Conservation (phyloP, 2,329 filamentous ascomycete species). For the Colletotrichum abscissum region DNA sequence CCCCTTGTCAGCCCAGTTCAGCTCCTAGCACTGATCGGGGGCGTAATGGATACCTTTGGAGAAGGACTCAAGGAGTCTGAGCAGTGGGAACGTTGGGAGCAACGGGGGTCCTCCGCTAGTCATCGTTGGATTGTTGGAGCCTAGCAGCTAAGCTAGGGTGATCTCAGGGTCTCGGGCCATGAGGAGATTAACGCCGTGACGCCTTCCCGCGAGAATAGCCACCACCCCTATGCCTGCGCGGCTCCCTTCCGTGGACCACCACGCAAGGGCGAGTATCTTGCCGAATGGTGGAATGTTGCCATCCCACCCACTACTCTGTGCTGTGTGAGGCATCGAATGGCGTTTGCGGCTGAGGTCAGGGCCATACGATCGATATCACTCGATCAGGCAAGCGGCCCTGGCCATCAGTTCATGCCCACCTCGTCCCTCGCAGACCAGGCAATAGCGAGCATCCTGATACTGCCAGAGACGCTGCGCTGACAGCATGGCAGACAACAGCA, state of each 20-base stretch:
- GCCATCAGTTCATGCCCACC: constrained; percentile 9
- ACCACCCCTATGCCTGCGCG: constrained; percentile 4
- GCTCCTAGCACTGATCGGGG: background rate
- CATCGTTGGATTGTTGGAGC: constrained; percentile 16
- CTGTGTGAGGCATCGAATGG: constrained; percentile 24
- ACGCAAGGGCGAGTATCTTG: constrained; percentile 9
- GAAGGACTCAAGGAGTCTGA: background rate
- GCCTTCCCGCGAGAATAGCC: constrained; percentile 8
- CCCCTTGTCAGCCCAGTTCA: constrained; percentile 22
- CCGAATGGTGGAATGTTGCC: constrained; percentile 12
- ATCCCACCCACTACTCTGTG: background rate
- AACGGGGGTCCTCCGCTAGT: background rate
- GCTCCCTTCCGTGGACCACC: constrained; percentile 21
- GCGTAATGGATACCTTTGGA: background rate
- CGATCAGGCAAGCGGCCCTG: constrained; percentile 3
- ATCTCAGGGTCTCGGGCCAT: constrained; percentile 7
- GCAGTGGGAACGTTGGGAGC: background rate
- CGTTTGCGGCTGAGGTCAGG: constrained; percentile 32
- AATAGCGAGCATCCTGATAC: background rate
- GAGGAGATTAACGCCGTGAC: constrained; percentile 29
- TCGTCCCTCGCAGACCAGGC: background rate
- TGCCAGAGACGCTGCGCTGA: constrained; percentile 9
- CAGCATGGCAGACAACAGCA: background rate
- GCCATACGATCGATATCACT: constrained; percentile 1
- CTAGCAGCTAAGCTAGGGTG: constrained; percentile 8